Evolutionary conservation across 2,329 filamentous ascomycete genomes (phyloP), one percentile per base, ranked within the genome.

Genomic region (Trichoderma koningii): DNA sequence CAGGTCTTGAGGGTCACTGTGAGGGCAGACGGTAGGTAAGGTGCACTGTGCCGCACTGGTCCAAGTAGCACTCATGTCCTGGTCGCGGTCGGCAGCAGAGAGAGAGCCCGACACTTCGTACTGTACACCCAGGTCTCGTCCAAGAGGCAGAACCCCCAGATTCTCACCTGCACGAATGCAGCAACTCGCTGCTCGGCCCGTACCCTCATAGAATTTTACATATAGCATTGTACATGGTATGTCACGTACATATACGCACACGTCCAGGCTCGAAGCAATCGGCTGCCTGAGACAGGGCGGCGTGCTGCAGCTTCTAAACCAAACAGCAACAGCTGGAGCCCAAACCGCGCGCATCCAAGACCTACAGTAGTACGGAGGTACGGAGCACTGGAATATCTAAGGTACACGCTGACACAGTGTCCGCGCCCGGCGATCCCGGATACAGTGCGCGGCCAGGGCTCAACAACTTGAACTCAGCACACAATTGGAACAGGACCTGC

Each of bases 131-230:
- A 26, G 21, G 52, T 42, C 44, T 60, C 56, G 50, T 17, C 50
- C 28, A 14, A 19, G 28, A 19, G 44, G 4, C 10, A 48, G 23
- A 15, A 28, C 55, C 44, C 44, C 56, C 56, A 41, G 56, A 60
- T 60, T 60, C 56, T 60, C 28, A n/a, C 44, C 30, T 26, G 30
- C 42, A 60, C 55, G 42, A 42, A 57, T 47, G 55, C 55, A 45
- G 17, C 44, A 38, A 23, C 44, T 30, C 48, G 15, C 41, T 47
- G 55, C 41, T 45, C 28, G 55, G 21, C 28, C 28, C 17, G 28
- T 23, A 9, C 42, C 19, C 42, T 44, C 17, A 44, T 17, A 23
- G 21, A 23, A 23, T 23, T 23, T 17, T n/a, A 17, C 42, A 45
- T 45, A 30, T 30, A 6, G 3, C 7, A 30, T 23, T 23, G 21